Evolutionary conservation across 305 asterid genomes (phyloP), one percentile per base, ranked within the genome.

Genomic region (Ajuga reptans): DNA sequence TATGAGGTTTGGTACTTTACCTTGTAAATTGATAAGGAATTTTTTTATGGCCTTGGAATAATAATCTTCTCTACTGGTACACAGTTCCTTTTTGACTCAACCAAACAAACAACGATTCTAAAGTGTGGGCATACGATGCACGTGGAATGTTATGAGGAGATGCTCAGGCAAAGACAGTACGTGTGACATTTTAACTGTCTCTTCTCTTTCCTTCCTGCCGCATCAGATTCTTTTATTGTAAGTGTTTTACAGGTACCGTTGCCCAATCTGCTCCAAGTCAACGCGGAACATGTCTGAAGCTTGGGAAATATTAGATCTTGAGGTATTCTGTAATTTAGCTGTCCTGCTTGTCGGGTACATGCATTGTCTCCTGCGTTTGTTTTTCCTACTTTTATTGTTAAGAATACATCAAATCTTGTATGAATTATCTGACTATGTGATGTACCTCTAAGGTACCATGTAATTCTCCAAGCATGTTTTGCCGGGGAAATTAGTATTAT

Each of bases 71-170:
- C 50, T 69, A 15, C 45, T 64, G 33, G 27, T 2, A 45, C 58
- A 80, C 86, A 92, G 98, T 92, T 88, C 78, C 95, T 92, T 71
- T 92, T 92, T 36, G 97, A 92, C 83, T 90, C 98, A 3, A 85
- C 84, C 64, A 82, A 82, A 65, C 85, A 83, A 77, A 79, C 97
- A 36, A 76, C 72, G 14, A 84, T 92, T 74, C 65, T 92, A 87
- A 87, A 85, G 53, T 92, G 98, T 67, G 98, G 97, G 67, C 98
- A 92, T 74, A 85, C 97, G 15, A 92, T 92, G 79, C 98, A 90
- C 77, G n/a, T 15, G 75, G 91, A 83, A n/a, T 92, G 98, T 80
- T 75, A 67, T 53, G 8, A 57, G 0, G 94, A 85, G 75, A 88
- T 92, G 98, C 59, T 77, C 68, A 24, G 2, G 37, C 88, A 86